Conservation (phyloP, 2,329 filamentous ascomycete species). For the Cladosporium sp. region DNA sequence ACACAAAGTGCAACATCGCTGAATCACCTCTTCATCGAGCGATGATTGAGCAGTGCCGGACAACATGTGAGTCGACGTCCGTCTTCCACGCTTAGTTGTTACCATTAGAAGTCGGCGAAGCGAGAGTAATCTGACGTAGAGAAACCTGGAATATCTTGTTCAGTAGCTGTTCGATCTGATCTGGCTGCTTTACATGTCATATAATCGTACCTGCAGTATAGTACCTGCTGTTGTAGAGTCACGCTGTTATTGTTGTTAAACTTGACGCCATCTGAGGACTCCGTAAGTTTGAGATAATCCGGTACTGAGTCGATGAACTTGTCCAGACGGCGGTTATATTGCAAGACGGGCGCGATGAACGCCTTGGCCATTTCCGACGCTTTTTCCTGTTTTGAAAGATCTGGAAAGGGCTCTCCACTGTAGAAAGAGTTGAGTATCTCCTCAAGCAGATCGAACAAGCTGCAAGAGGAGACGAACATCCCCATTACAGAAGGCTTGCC, state of each 20-base stretch:
- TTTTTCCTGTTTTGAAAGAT: conserved; percentile 8
- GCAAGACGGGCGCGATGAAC: conserved; percentile 18
- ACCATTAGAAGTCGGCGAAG: conserved; percentile 26
- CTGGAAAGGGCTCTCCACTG: conserved; percentile 13
- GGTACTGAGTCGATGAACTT: conserved; percentile 16
- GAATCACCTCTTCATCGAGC: conserved; percentile 32
- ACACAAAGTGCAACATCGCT: conserved; percentile 22
- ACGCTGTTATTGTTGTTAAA: conserved; percentile 6
- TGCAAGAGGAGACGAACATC: conserved; percentile 23
- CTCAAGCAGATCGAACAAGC: conserved; percentile 20
- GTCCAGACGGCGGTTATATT: conserved; percentile 19
- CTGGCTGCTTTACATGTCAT: conserved; percentile 19
- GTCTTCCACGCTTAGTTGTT: conserved; percentile 28
- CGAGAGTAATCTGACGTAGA: conserved; percentile 21
- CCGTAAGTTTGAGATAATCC: not conserved
- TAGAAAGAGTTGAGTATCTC: conserved; percentile 23
- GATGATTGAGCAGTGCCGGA: conserved; percentile 19
- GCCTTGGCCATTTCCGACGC: conserved; percentile 12
- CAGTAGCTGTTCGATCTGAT: conserved; percentile 21
- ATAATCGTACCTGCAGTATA: conserved; percentile 3
- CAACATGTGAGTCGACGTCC: conserved; percentile 17
- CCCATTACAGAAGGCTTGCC: conserved; percentile 26
- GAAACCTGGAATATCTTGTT: conserved; percentile 13
- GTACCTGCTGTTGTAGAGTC: conserved; percentile 1
- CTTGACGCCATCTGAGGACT: conserved; percentile 1